Evolutionary conservation across 495 filamentous ascomycete genomes (phyloP).

Genomic region (Glonium stellatum): DNA sequence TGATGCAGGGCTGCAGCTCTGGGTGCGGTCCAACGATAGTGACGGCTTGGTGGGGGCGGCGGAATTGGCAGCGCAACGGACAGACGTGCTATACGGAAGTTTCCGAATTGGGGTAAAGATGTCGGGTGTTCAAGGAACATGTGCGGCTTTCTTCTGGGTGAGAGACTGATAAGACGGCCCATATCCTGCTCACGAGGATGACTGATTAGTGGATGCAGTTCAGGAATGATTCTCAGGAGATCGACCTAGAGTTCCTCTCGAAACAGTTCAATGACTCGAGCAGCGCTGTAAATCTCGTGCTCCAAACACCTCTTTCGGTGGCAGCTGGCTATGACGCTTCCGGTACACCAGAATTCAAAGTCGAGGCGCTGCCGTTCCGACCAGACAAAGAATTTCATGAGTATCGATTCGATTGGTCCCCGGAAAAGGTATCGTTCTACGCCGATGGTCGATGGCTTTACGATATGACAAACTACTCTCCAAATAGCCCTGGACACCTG

Average conservation of each 20-base stretch:
- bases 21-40: slow-evolving; percentile 44
- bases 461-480: slow-evolving; percentile 50
- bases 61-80: slow-evolving; percentile 50
- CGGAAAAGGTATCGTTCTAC: slow-evolving; percentile 54
- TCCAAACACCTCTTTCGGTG: slow-evolving; percentile 55
- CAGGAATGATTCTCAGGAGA: slow-evolving; percentile 69
- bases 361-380: slow-evolving; percentile 53
- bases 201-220: slow-evolving; percentile 42
- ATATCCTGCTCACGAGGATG: background rate
- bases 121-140: slow-evolving; percentile 54
- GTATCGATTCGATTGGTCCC: slow-evolving; percentile 71
- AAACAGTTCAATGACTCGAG: slow-evolving; percentile 41
- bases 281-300: slow-evolving; percentile 62
- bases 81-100: slow-evolving; percentile 58
- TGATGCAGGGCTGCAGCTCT: slow-evolving; percentile 53
- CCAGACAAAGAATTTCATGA: slow-evolving; percentile 58
- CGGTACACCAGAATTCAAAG: slow-evolving; percentile 47
- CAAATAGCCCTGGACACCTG: slow-evolving; percentile 52
- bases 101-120: slow-evolving; percentile 61
- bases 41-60: slow-evolving; percentile 51
- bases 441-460: slow-evolving; percentile 51
- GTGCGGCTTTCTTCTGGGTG: slow-evolving; percentile 74
- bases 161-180: slow-evolving; percentile 12
- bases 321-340: slow-evolving; percentile 50
- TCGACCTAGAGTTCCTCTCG: slow-evolving; percentile 71